phyloP scores from a whole-genome alignment of 352 stramenopile species.

The Globisporangium uncinulatum region DNA sequence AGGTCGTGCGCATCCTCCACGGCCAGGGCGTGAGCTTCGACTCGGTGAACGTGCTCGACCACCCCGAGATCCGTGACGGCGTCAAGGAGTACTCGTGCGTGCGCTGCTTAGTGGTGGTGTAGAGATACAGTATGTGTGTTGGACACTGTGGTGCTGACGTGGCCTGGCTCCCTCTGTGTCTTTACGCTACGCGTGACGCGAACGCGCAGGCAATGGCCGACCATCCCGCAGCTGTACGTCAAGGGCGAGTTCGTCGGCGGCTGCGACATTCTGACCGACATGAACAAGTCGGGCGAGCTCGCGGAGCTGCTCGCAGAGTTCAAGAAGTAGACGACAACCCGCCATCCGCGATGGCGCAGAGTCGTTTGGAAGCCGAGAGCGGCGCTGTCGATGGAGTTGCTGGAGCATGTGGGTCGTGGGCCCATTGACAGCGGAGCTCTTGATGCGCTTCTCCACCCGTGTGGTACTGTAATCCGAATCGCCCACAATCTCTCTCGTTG shows the following conservation, averaged over 20 bases:
- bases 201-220: constrained; percentile 84
- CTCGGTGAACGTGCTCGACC: constrained; percentile 98
- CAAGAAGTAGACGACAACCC: constrained; percentile 36
- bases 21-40: constrained; percentile 93
- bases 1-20: constrained; percentile 95
- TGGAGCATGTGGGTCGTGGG: too few species aligned
- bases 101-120: background rate
- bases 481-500: too few species aligned
- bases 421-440: too few species aligned
- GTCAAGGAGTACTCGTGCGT: constrained; percentile 98
- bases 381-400: too few species aligned
- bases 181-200: too few species aligned
- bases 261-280: constrained; percentile 97
- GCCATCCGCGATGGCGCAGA: too few species aligned
- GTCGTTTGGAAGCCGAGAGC: too few species aligned
- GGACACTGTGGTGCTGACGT: background rate
- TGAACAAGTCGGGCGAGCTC: constrained; percentile 92
- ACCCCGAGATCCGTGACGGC: constrained; percentile 96
- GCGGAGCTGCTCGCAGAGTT: constrained; percentile 83
- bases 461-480: too few species aligned
- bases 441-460: too few species aligned
- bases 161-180: background rate
- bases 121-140: too few species aligned
- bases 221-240: constrained; percentile 98
- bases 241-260: constrained; percentile 99